These are phyloP conservation scores for Madurella fahalii DNA, from an alignment of 2,329 filamentous ascomycete genomes.

Conservation along the genomic window DNA sequence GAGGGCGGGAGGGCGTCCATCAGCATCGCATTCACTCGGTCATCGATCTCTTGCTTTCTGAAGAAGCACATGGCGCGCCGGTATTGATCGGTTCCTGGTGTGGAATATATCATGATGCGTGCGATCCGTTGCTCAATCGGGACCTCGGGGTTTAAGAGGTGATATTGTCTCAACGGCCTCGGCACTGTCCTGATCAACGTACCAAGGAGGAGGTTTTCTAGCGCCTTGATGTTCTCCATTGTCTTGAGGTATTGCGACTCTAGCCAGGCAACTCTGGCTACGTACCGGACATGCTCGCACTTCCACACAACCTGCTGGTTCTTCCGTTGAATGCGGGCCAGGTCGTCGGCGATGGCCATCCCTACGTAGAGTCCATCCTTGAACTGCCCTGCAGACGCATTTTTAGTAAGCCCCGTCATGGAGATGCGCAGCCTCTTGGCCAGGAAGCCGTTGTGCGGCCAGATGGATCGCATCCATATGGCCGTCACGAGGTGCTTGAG, in stretches of 20 bases:
- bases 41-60: neutral
- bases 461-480: conserved; percentile 15
- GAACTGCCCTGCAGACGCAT: no score
- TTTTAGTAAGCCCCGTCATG: no score
- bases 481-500: conserved; percentile 12
- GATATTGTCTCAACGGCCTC: neutral
- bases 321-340: neutral
- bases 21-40: neutral
- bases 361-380: conserved; percentile 8
- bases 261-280: conserved; percentile 15
- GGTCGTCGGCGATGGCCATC: neutral
- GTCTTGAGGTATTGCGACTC: neutral
- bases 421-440: neutral
- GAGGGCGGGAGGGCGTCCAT: neutral
- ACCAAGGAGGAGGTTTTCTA: conserved; percentile 1
- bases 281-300: conserved; percentile 3
- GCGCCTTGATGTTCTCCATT: neutral
- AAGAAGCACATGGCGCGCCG: neutral
- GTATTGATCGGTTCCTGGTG: neutral
- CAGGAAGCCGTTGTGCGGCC: conserved; percentile 1
- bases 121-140: neutral
- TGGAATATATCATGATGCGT: neutral
- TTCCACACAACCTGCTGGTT: neutral
- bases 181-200: conserved; percentile 3
- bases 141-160: neutral